A percentile compares a stretch with the other conserved stretches of the same genome.
Conservation (phyloP, 768 basidiomycete genomes). For the Dictyophora rubrovolvata region DNA sequence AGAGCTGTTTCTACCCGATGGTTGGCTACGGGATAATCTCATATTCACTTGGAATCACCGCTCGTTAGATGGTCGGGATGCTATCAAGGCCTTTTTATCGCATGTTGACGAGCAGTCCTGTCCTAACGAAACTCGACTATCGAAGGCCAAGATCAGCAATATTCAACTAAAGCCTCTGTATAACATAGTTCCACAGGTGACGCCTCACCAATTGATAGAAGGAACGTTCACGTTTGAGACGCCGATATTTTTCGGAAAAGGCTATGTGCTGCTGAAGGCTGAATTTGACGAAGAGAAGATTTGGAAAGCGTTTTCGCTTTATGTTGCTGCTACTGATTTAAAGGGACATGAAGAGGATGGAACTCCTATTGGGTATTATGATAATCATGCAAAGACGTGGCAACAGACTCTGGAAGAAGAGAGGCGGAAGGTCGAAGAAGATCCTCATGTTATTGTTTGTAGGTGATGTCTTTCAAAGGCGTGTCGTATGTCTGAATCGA, state of each 20-base stretch:
- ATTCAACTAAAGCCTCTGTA: conserved; percentile 12
- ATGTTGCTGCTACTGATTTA: conserved; percentile 14
- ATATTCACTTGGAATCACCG: conserved; percentile 19
- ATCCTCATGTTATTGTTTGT: conserved; percentile 18
- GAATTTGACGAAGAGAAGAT: background rate
- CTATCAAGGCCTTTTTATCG: conserved; percentile 12
- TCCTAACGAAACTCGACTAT: background rate
- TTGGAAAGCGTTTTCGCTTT: conserved; percentile 17
- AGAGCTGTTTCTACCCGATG: conserved; percentile 23
- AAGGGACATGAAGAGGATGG: conserved; percentile 16
- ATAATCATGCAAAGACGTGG: conserved; percentile 14
- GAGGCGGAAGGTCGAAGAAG: conserved; percentile 11
- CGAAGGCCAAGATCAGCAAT: conserved; percentile 9
- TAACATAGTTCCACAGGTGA: background rate
- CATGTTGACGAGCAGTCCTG: background rate
- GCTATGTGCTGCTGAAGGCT: conserved; percentile 11
- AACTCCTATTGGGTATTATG: conserved; percentile 10
- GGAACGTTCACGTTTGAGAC: conserved; percentile 15
- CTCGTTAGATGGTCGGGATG: conserved; percentile 14
- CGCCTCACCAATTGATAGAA: conserved; percentile 10
- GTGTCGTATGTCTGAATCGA: background rate
- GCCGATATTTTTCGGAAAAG: conserved; percentile 11
- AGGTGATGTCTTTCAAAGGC: background rate
- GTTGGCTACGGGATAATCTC: conserved; percentile 23
- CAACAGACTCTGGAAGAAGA: conserved; percentile 10